Percentiles rank a stretch among this genome's conserved stretches.
Conservation (phyloP, 2,329 filamentous ascomycete species). For the Lanzia echinophila region DNA sequence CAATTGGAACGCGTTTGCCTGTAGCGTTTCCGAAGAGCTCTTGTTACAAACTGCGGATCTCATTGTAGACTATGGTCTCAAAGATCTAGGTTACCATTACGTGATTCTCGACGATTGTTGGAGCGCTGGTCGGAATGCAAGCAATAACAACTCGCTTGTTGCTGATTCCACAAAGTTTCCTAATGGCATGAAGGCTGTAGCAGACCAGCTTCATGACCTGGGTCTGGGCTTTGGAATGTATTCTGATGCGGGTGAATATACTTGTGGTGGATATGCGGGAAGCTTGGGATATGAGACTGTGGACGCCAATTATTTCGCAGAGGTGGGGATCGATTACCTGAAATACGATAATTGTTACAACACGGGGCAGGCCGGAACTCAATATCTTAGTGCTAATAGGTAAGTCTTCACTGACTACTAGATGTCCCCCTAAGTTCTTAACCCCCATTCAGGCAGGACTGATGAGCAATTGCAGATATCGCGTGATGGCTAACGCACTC, state of each 20-base stretch:
- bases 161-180: conserved; percentile 39
- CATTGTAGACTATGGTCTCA: conserved; percentile 43
- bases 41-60: conserved; percentile 42
- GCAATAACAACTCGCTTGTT: conserved; percentile 37
- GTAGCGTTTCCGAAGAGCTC: conserved; percentile 44
- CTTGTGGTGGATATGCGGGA: conserved; percentile 36
- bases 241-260: conserved; percentile 38
- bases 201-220: conserved; percentile 40
- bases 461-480: conserved; percentile 24
- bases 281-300: conserved; percentile 43
- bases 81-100: conserved; percentile 49
- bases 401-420: conserved; percentile 4
- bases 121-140: conserved; percentile 37
- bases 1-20: conserved; percentile 46
- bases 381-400: conserved; percentile 36
- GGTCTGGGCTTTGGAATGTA: conserved; percentile 49
- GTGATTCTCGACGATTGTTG: conserved; percentile 50
- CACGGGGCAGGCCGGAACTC: conserved; percentile 42
- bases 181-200: conserved; percentile 40
- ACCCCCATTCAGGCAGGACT: not conserved
- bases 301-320: conserved; percentile 46
- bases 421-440: not conserved
- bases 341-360: conserved; percentile 55
- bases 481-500: conserved; percentile 31
- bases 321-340: conserved; percentile 46